Conservation (phyloP, 2,329 filamentous ascomycete genomes). For the Biscogniauxia marginata region DNA sequence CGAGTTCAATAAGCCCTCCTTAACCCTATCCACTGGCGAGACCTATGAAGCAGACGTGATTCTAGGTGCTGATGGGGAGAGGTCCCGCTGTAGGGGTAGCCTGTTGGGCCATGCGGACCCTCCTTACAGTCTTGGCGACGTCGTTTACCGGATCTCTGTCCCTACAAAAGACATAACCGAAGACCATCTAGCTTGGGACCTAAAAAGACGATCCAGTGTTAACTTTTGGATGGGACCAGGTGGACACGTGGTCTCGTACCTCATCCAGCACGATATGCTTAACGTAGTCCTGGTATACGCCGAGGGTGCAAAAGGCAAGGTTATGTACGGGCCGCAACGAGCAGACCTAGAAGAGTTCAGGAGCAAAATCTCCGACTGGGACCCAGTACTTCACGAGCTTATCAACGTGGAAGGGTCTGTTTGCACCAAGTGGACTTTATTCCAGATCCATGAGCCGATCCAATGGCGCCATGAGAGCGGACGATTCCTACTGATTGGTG, state of each 20-base stretch:
- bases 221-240: slow-evolving; percentile 7
- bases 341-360: slow-evolving; percentile 1
- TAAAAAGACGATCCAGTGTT: not conserved
- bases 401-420: not conserved
- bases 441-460: slow-evolving; percentile 4
- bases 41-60: slow-evolving; percentile 3
- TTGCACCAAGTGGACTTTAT: slow-evolving; percentile 9
- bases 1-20: slow-evolving; percentile 1
- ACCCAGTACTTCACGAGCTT: slow-evolving; percentile 4
- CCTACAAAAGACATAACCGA: no score
- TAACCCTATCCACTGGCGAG: slow-evolving; percentile 1
- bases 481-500: slow-evolving; percentile 7
- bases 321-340: slow-evolving; percentile 4
- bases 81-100: slow-evolving; percentile 1
- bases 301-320: not conserved
- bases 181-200: no score
- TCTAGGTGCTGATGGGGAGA: slow-evolving; percentile 6
- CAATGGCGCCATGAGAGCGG: slow-evolving; percentile 5
- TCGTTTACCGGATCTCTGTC: slow-evolving; percentile 1
- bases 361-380: slow-evolving; percentile 3
- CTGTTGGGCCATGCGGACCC: slow-evolving; percentile 2
- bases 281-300: slow-evolving; percentile 8
- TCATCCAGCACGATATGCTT: slow-evolving; percentile 2
- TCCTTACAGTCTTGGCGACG: slow-evolving; percentile 3
- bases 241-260: slow-evolving; percentile 7